Conservation (phyloP, 345 rosid species). For the Eucalyptus dawsonii region DNA sequence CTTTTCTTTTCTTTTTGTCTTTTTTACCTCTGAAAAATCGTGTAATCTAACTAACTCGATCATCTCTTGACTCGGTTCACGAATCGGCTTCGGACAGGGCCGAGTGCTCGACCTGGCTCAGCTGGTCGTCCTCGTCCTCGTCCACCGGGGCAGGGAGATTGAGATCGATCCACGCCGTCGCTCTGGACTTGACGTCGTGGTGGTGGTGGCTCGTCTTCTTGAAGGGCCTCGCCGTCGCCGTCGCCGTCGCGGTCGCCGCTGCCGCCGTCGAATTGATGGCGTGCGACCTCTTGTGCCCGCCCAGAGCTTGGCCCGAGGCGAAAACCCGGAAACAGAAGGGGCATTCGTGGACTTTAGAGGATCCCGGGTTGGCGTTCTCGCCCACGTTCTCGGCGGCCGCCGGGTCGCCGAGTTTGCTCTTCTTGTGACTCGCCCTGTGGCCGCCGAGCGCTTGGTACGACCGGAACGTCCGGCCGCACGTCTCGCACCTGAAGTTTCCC, state of each 20-base stretch:
- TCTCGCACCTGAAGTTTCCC: slow-evolving; percentile 65
- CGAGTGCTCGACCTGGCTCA: slow-evolving; percentile 52
- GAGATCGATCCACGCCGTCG: slow-evolving; percentile 45
- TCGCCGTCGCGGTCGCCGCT: neutral
- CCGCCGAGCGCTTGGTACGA: slow-evolving; percentile 95
- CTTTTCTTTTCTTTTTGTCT: slow-evolving; percentile 9
- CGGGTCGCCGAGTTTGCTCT: neutral
- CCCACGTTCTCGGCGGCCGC: slow-evolving; percentile 10
- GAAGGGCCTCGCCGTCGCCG: neutral
- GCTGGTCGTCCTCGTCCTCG: slow-evolving; percentile 22
- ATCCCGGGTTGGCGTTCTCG: slow-evolving; percentile 6
- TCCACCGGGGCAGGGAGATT: slow-evolving; percentile 86
- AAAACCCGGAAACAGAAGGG: slow-evolving; percentile 78
- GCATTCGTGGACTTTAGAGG: slow-evolving; percentile 61
- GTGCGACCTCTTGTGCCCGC: slow-evolving; percentile 96
- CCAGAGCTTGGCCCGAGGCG: slow-evolving; percentile 91
- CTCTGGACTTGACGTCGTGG: neutral
- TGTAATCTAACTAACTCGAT: neutral
- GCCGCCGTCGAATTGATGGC: slow-evolving; percentile 14
- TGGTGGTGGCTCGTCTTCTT: neutral
- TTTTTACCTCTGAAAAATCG: slow-evolving; percentile 7
- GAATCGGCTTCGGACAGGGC: slow-evolving; percentile 59
- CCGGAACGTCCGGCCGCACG: slow-evolving; percentile 68
- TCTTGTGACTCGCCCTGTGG: slow-evolving; percentile 87
- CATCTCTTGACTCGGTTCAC: slow-evolving; percentile 21